These are phyloP conservation scores for Irpex sp. DNA, from an alignment of 1,284 basidiomycete genomes.

Conservation along the genomic window DNA sequence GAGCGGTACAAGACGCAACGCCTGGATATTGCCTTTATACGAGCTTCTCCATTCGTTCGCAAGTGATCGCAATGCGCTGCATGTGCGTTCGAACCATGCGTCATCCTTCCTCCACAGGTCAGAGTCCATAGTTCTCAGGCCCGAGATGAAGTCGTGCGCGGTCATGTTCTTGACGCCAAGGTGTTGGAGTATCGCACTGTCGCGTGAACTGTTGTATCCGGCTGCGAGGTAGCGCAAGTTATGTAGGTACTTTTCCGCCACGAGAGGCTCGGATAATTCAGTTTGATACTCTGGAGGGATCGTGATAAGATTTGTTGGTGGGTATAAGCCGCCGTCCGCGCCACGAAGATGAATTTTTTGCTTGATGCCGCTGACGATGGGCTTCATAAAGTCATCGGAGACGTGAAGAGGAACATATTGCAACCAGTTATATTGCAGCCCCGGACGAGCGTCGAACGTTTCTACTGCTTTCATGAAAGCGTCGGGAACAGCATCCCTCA, in stretches of 20 bases:
- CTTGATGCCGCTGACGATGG: not conserved
- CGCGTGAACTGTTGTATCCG: not conserved
- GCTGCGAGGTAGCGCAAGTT: not conserved
- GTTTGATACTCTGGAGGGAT: not conserved
- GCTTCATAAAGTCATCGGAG: conserved; percentile 8
- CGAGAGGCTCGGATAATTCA: not conserved
- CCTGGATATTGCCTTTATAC: not conserved
- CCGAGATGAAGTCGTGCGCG: not conserved
- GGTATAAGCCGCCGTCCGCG: not conserved
- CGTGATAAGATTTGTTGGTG: not conserved
- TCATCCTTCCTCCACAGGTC: not conserved
- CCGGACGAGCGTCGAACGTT: not conserved
- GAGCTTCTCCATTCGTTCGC: not conserved
- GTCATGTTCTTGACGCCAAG: not conserved
- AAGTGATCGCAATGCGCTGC: not conserved
- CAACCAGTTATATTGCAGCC: conserved; percentile 15
- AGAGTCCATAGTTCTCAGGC: too few species aligned
- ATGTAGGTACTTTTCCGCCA: not conserved
- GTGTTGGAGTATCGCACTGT: too few species aligned
- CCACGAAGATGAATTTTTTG: not conserved
- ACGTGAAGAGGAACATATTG: conserved; percentile 13
- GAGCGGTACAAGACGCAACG: not conserved
- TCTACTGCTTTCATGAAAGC: not conserved
- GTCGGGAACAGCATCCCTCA: not conserved
- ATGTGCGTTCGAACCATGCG: not conserved